Conservation (phyloP, 2,329 filamentous ascomycete genomes). For the Talaromyces marneffei region DNA sequence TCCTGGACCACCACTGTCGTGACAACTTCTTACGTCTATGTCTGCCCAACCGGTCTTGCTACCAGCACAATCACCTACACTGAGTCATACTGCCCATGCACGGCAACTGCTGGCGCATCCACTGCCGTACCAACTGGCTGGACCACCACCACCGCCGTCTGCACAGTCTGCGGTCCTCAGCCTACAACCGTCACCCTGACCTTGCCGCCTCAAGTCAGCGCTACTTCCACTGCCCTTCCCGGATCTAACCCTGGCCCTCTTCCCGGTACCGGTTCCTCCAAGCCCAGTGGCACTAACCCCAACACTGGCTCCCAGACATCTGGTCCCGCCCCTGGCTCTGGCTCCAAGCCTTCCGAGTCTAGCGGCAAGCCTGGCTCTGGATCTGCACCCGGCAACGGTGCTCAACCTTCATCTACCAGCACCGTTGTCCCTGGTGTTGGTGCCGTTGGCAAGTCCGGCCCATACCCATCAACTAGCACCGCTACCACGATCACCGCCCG, state of each 20-base stretch:
- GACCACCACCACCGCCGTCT: slow-evolving; percentile 18
- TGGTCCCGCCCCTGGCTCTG: not conserved
- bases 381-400: not conserved
- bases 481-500: slow-evolving; percentile 5
- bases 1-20: slow-evolving; percentile 20
- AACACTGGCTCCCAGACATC: not conserved
- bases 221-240: slow-evolving; percentile 10
- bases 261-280: slow-evolving; percentile 3
- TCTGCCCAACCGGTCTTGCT: slow-evolving; percentile 27
- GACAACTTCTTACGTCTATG: slow-evolving; percentile 24
- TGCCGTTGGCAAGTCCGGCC: slow-evolving; percentile 2
- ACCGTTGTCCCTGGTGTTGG: not conserved
- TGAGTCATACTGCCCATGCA: slow-evolving; percentile 20
- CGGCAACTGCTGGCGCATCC: slow-evolving; percentile 15
- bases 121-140: slow-evolving; percentile 15
- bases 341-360: not conserved
- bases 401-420: not conserved
- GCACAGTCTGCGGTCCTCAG: slow-evolving; percentile 21
- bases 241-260: slow-evolving; percentile 6
- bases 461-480: slow-evolving; percentile 9
- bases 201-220: slow-evolving; percentile 12
- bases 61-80: slow-evolving; percentile 22
- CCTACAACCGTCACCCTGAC: slow-evolving; percentile 20
- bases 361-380: slow-evolving; percentile 4
- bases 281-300: not conserved